Percentiles rank a stretch among this genome's conserved stretches.
These are phyloP conservation scores for Pseudocercospora musae DNA, from an alignment of 2,329 filamentous ascomycete species.

Conservation along the genomic window DNA sequence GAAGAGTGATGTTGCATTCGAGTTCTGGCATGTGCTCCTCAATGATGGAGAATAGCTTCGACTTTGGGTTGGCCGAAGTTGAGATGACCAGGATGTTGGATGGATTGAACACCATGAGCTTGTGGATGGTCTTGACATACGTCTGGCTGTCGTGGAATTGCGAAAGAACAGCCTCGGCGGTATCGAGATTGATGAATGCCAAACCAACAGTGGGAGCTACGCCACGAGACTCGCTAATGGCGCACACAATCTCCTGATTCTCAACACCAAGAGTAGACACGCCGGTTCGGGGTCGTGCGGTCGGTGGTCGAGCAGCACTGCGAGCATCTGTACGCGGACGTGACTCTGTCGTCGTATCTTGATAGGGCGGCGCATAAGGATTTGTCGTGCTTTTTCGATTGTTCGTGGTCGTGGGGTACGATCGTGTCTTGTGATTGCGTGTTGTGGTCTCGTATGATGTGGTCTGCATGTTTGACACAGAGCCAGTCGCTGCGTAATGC, in stretches of 20 bases:
- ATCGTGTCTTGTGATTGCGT: not conserved
- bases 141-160: slow-evolving; percentile 93
- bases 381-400: slow-evolving; percentile 3
- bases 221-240: slow-evolving; percentile 81
- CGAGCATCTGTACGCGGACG: slow-evolving; percentile 23
- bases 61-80: slow-evolving; percentile 66
- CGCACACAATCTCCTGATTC: slow-evolving; percentile 76
- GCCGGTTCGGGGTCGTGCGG: slow-evolving; percentile 50
- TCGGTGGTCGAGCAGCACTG: slow-evolving; percentile 26
- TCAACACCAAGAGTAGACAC: slow-evolving; percentile 57
- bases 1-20: slow-evolving; percentile 53
- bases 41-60: slow-evolving; percentile 70
- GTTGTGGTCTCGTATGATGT: not conserved
- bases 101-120: slow-evolving; percentile 76
- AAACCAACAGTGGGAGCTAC: slow-evolving; percentile 75
- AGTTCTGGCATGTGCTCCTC: slow-evolving; percentile 67
- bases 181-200: slow-evolving; percentile 82
- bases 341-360: slow-evolving; percentile 24
- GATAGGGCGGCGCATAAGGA: slow-evolving; percentile 9
- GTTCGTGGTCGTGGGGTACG: not conserved
- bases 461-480: not conserved
- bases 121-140: slow-evolving; percentile 83
- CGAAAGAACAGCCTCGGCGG: slow-evolving; percentile 78
- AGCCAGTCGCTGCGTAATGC: not conserved
- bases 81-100: slow-evolving; percentile 75